Conservation (phyloP, 176 grass and related monocot species). For the Musa troglodytarum region DNA sequence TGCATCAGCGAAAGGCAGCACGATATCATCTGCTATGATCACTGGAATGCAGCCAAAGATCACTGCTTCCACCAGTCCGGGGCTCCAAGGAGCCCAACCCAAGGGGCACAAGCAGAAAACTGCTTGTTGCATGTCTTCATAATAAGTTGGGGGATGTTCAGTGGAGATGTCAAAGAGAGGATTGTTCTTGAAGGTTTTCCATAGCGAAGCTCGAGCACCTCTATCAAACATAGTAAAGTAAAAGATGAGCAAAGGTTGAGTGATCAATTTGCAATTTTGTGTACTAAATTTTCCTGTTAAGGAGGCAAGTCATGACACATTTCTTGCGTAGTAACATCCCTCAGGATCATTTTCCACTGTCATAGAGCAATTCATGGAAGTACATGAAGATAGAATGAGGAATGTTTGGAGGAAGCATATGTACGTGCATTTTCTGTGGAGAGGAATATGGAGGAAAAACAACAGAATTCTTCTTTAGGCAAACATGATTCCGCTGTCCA, state of each 20-base stretch:
- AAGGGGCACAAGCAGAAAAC: constrained; percentile 89
- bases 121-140: constrained; percentile 88
- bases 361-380: constrained; percentile 56
- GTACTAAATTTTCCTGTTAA: neutral
- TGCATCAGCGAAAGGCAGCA: constrained; percentile 74
- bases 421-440: constrained; percentile 57
- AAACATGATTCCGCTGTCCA: constrained; percentile 67
- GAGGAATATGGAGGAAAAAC: constrained; percentile 67
- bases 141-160: constrained; percentile 66
- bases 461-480: constrained; percentile 56
- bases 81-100: constrained; percentile 97
- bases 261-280: neutral
- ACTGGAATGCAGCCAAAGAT: constrained; percentile 93
- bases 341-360: constrained; percentile 48
- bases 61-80: constrained; percentile 75
- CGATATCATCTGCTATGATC: constrained; percentile 85
- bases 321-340: constrained; percentile 69
- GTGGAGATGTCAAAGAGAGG: constrained; percentile 92
- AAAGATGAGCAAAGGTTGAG: neutral
- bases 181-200: constrained; percentile 97
- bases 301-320: neutral
- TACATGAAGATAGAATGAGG: constrained; percentile 62
- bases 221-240: constrained; percentile 28
- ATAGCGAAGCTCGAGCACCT: constrained; percentile 75
- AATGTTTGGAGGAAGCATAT: constrained; percentile 44